Conservation (phyloP, 176 grass and related monocot genomes). For the Avena atlantica region DNA sequence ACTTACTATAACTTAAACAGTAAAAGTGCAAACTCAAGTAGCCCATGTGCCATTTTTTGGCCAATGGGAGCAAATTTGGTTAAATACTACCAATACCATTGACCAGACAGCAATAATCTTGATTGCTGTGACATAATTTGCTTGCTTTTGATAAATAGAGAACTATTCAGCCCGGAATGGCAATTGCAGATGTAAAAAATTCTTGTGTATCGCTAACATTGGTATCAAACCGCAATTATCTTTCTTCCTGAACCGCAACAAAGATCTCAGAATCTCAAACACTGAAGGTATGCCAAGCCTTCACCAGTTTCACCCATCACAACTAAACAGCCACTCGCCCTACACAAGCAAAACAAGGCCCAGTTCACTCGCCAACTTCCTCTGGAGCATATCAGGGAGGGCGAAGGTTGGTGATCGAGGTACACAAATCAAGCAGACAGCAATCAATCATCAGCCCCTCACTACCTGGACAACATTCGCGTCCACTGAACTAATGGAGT, state of each 20-base stretch:
- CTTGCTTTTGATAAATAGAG: neutral
- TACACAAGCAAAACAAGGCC: neutral
- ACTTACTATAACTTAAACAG: neutral
- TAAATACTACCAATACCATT: neutral
- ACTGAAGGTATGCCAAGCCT: neutral
- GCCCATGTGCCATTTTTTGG: neutral
- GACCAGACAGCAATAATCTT: neutral
- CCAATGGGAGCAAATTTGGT: neutral
- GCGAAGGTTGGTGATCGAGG: neutral
- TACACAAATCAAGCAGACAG: neutral
- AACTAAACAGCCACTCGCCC: neutral
- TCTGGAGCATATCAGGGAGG: neutral
- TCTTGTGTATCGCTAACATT: neutral
- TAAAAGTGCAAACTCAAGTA: neutral
- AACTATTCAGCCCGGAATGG: neutral
- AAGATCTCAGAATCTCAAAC: conserved; percentile 1
- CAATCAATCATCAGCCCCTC: neutral
- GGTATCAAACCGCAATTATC: neutral
- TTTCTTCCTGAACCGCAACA: neutral
- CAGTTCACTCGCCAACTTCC: conserved; percentile 4
- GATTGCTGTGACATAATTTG: neutral
- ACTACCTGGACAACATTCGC: conserved; percentile 13
- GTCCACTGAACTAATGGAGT: neutral
- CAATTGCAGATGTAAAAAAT: neutral
- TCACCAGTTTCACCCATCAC: too few relatives aligned